These are phyloP conservation scores for Chlamydomonas sp. DNA, from an alignment of 139 green algal species.

Conservation along the genomic window DNA sequence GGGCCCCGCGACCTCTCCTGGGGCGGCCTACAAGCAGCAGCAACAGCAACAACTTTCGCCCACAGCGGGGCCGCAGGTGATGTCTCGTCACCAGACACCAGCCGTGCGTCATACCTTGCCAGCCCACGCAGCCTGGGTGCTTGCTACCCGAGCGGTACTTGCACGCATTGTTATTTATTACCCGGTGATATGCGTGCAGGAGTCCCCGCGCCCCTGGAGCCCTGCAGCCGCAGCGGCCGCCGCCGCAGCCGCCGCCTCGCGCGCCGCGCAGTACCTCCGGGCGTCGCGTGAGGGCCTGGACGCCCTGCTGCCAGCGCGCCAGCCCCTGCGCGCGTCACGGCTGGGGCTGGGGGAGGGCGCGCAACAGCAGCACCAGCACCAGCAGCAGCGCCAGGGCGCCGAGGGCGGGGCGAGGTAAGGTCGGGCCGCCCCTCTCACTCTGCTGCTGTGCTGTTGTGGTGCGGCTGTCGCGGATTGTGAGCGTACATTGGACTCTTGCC, in stretches of 20 bases:
- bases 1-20: background rate
- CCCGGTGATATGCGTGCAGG: background rate
- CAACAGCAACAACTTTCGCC: too few species aligned
- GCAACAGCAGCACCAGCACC: background rate
- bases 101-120: too few species aligned
- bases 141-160: too few species aligned
- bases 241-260: constrained; percentile 45
- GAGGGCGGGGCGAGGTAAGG: background rate
- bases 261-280: constrained; percentile 48
- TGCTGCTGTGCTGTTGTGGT: background rate
- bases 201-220: constrained; percentile 4
- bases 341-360: background rate
- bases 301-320: constrained; percentile 28
- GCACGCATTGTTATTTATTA: too few species aligned
- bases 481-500: too few species aligned
- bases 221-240: constrained; percentile 34
- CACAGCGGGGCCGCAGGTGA: too few species aligned
- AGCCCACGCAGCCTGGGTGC: too few species aligned
- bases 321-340: background rate
- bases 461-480: too few species aligned
- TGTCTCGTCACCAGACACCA: too few species aligned
- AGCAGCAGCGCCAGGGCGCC: background rate
- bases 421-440: background rate
- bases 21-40: too few species aligned
- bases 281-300: constrained; percentile 43